Evolutionary conservation across 176 grass and related monocot species (phyloP), one percentile per base, ranked within the genome.

Genomic region (Oryza meridionalis): DNA sequence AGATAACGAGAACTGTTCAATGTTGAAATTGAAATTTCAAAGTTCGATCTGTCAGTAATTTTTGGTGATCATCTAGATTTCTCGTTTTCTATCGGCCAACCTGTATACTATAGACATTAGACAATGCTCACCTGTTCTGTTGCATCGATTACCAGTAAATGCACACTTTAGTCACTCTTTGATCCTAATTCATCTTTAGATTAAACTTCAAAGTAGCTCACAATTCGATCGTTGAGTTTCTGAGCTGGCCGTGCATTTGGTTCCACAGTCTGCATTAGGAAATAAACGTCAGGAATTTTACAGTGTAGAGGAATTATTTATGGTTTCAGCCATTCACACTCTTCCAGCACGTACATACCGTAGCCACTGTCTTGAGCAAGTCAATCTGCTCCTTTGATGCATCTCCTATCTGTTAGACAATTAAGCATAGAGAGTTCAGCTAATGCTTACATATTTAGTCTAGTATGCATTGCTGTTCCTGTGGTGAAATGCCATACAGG

Each of bases 151-250:
- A 38, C 13, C 29, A 11, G 14, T 17, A 76, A 55, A 68, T 42
- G 7, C 59, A 6, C 3, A 7, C 33, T 42, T 25, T 66, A 21
- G n/a, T 86, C 22, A 12, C 6, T 16, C 10, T 10, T 78, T 10
- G 25, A 29, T 6, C 45, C 24, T 19, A 50, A 21, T 4, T 33
- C 67, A 37, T 67, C 37, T 47, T 43, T 32, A 17, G 25, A 17
- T 81, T 63, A 4, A n/a, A 11, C 46, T 75, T 84, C 16, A 6
- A 76, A 89, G 42, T 76, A 89, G 31, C 43, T 24, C 81, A 89
- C 58, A 81, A 85, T 44, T 15, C 88, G 72, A 3, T 1, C 59
- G 33, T 89, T 81, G 42, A 81, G 81, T 19, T 81, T 76, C 51
- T 89, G 88, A 65, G 19, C 1, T 1, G 65, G 88, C 1, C 77